A percentile compares a stretch with the other conserved stretches of the same genome.
Evolutionary conservation across 176 grass and related monocot species (phyloP).

Genomic region (Musa acuminata): DNA sequence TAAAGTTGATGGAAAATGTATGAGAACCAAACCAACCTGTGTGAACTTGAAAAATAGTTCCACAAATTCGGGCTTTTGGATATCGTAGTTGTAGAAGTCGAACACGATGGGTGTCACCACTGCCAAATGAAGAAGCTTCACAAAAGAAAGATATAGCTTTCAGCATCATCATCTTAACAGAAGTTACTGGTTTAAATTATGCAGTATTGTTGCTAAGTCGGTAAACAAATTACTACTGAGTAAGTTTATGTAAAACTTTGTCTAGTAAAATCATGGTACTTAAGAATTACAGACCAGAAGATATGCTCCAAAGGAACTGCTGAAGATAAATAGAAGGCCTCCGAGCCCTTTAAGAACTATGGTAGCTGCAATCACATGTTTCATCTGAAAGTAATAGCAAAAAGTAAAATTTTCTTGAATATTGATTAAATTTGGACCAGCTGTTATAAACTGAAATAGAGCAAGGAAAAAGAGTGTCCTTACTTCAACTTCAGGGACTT

Average conservation of each 20-base stretch:
- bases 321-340: constrained; percentile 13
- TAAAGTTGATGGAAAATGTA: not conserved
- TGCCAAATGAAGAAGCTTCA: constrained; percentile 29
- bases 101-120: constrained; percentile 29
- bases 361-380: constrained; percentile 2
- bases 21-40: constrained; percentile 8
- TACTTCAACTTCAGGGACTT: constrained; percentile 33
- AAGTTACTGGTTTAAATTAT: too few species aligned
- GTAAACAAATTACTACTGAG: too few species aligned
- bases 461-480: constrained; percentile 19
- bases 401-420: not conserved
- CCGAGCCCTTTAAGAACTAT: constrained; percentile 15
- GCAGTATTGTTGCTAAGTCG: too few species aligned
- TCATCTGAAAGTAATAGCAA: constrained; percentile 1
- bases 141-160: not conserved
- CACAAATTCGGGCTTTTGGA: constrained; percentile 20
- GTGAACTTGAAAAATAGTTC: constrained; percentile 22
- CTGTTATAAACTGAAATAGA: not conserved
- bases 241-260: not conserved
- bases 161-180: not conserved
- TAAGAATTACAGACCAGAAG: constrained; percentile 3
- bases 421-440: not conserved
- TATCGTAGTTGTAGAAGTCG: constrained; percentile 38
- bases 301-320: constrained; percentile 13
- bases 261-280: not conserved